Evolutionary conservation across 257 asterid species (phyloP).

Genomic region (Echium plantagineum): DNA sequence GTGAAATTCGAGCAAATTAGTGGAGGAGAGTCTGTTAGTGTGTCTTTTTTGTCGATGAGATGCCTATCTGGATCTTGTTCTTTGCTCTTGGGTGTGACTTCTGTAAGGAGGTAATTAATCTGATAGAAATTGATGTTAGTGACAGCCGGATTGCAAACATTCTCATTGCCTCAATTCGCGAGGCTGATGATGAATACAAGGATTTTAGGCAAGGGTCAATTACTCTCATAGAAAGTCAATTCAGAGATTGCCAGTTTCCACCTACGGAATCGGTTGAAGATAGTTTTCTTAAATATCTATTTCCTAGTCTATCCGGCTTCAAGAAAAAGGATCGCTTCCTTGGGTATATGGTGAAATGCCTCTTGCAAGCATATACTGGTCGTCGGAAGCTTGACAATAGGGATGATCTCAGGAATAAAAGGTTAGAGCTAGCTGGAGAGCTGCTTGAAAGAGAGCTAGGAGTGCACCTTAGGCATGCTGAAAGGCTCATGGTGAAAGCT

Average conservation of each 20-base stretch:
- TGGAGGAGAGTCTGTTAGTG: conserved; percentile 53
- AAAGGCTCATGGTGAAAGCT: conserved; percentile 64
- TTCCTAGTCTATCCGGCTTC: conserved; percentile 46
- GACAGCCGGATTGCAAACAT: conserved; percentile 39
- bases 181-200: conserved; percentile 51
- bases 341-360: conserved; percentile 80
- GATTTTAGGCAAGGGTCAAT: conserved; percentile 53
- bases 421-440: conserved; percentile 85
- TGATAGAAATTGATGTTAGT: conserved; percentile 43
- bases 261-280: conserved; percentile 73
- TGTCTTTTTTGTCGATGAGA: conserved; percentile 46
- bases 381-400: conserved; percentile 68
- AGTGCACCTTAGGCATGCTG: conserved; percentile 73
- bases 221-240: conserved; percentile 25
- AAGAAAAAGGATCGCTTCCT: conserved; percentile 70
- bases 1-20: conserved; percentile 39
- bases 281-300: conserved; percentile 40
- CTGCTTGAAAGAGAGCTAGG: conserved; percentile 72
- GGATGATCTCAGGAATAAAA: conserved; percentile 84
- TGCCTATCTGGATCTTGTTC: conserved; percentile 81
- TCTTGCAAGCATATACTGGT: conserved; percentile 65
- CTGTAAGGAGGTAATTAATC: conserved; percentile 52
- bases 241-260: conserved; percentile 48
- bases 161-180: conserved; percentile 57
- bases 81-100: conserved; percentile 75